Evolutionary conservation across 1,284 basidiomycete genomes (phyloP).

Genomic region (Thecaphora thlaspeos): DNA sequence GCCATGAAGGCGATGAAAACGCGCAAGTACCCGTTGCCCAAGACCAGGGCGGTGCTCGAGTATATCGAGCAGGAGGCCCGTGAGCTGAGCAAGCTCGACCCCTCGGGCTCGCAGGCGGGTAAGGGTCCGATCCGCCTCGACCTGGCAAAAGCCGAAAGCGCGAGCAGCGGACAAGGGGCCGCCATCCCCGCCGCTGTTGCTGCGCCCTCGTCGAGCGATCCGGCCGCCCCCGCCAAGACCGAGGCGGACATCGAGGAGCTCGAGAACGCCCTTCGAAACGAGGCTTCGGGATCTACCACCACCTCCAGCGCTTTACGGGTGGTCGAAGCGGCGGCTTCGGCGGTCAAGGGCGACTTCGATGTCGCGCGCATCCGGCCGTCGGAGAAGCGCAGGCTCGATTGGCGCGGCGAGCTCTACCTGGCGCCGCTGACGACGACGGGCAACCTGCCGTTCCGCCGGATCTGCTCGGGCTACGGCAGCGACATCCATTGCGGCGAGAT

Average conservation of each 20-base stretch:
- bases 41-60: constrained; percentile 36
- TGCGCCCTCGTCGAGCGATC: no score
- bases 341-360: constrained; percentile 33
- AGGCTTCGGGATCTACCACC: background rate
- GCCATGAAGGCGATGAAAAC: constrained; percentile 26
- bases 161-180: background rate
- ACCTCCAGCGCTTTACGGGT: constrained; percentile 4
- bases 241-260: constrained; percentile 43
- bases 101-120: constrained; percentile 17
- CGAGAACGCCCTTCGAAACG: constrained; percentile 35
- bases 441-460: constrained; percentile 87
- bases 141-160: constrained; percentile 7
- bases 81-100: constrained; percentile 13
- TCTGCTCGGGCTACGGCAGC: constrained; percentile 81
- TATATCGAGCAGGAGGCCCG: constrained; percentile 34
- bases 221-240: constrained; percentile 1
- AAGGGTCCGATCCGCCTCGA: constrained; percentile 27
- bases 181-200: constrained; percentile 60
- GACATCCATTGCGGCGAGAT: constrained; percentile 95
- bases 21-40: constrained; percentile 37
- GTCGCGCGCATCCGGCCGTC: constrained; percentile 67
- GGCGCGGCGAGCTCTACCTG: constrained; percentile 81
- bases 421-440: constrained; percentile 94
- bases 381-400: constrained; percentile 85
- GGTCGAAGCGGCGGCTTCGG: constrained; percentile 14